Evolutionary conservation across 306 rosid species (phyloP).

Genomic region (Prunus armeniaca): DNA sequence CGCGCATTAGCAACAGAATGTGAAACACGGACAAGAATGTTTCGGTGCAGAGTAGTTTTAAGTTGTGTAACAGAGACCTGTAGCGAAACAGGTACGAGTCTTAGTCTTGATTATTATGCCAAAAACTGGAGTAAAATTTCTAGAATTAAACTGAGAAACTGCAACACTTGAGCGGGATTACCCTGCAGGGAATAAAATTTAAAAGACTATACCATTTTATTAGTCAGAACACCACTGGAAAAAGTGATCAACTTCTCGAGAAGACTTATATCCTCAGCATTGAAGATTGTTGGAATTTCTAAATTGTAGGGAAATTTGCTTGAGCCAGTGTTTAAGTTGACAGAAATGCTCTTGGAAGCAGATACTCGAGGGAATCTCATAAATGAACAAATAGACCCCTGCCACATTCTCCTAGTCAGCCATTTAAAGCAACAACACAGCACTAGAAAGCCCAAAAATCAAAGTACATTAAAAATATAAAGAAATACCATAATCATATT

Average conservation of each 20-base stretch:
- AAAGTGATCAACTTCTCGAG: conserved; percentile 45
- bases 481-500: conserved; percentile 50
- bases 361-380: conserved; percentile 75
- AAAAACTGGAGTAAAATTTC: neutral
- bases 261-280: conserved; percentile 41
- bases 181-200: neutral
- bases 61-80: conserved; percentile 56
- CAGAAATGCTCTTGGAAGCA: conserved; percentile 41
- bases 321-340: conserved; percentile 24
- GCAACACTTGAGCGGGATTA: neutral
- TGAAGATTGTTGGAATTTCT: conserved; percentile 37
- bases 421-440: neutral
- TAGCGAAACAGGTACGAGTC: conserved; percentile 1
- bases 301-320: conserved; percentile 37
- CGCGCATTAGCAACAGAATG: conserved; percentile 50
- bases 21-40: conserved; percentile 63
- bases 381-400: conserved; percentile 61
- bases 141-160: neutral
- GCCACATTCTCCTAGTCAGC: conserved; percentile 36
- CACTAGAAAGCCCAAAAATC: conserved; percentile 11
- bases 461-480: conserved; percentile 6
- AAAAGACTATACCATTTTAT: conserved; percentile 28
- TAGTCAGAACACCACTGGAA: conserved; percentile 40
- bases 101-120: neutral
- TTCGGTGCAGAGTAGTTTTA: conserved; percentile 48